phyloP scores from a whole-genome alignment of 371 early-diverging fungal species.

The Cokeromyces recurvatus region DNA sequence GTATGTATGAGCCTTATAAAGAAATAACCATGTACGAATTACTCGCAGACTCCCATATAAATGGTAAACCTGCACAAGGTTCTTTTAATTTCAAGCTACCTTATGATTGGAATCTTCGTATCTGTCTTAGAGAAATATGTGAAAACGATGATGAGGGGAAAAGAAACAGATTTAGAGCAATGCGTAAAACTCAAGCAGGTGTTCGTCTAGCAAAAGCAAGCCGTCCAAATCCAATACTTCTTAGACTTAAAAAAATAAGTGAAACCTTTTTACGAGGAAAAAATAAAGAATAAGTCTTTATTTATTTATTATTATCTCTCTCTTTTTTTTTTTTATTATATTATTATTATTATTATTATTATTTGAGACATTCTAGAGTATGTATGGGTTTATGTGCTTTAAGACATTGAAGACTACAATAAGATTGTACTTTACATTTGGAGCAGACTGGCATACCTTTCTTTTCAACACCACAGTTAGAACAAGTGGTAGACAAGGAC shows the following conservation, averaged over 20 bases:
- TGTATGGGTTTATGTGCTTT: slow-evolving; percentile 24
- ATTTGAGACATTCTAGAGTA: slow-evolving; percentile 11
- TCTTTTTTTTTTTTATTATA: neutral
- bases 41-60: slow-evolving; percentile 17
- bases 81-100: slow-evolving; percentile 12
- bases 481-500: slow-evolving; percentile 20
- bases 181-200: slow-evolving; percentile 19
- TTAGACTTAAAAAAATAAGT: neutral
- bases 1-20: slow-evolving; percentile 11
- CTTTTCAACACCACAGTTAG: slow-evolving; percentile 39
- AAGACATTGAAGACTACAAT: slow-evolving; percentile 34
- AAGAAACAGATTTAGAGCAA: slow-evolving; percentile 2
- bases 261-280: no score
- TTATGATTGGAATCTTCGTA: slow-evolving; percentile 5
- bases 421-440: slow-evolving; percentile 28
- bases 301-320: no score
- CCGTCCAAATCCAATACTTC: no score
- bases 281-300: no score
- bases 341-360: neutral
- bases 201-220: slow-evolving; percentile 3
- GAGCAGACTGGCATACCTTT: slow-evolving; percentile 44
- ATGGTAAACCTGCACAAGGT: slow-evolving; percentile 10
- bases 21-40: slow-evolving; percentile 21
- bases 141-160: neutral
- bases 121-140: slow-evolving; percentile 1